Evolutionary conservation across 1,284 basidiomycete species (phyloP).

Genomic region (Apiotrichum akiyoshidainum): DNA sequence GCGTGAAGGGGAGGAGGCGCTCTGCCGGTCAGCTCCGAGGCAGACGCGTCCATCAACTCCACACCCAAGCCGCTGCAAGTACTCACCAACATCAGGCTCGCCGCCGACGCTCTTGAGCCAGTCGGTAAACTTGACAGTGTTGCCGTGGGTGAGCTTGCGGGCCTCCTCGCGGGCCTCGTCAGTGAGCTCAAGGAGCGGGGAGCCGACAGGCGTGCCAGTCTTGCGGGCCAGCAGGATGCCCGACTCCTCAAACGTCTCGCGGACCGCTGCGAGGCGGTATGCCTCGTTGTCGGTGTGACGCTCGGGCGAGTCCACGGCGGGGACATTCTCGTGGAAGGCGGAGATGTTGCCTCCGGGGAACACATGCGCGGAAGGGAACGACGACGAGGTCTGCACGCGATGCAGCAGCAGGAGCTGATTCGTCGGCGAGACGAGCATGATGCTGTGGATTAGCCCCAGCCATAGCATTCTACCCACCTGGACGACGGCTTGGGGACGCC

Average conservation of each 20-base stretch:
- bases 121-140: slow-evolving; percentile 15
- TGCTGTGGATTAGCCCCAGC: background rate
- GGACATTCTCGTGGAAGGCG: slow-evolving; percentile 14
- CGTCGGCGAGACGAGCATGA: slow-evolving; percentile 14
- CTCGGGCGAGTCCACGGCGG: background rate
- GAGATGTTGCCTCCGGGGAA: slow-evolving; percentile 15
- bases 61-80: too few relatives aligned
- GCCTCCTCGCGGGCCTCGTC: slow-evolving; percentile 5
- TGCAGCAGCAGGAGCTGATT: slow-evolving; percentile 17
- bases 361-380: slow-evolving; percentile 13
- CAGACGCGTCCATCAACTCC: background rate
- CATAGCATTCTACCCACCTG: background rate
- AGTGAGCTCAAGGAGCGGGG: slow-evolving; percentile 9
- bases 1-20: slow-evolving; percentile 20
- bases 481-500: slow-evolving; percentile 2
- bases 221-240: slow-evolving; percentile 19
- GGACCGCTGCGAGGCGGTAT: slow-evolving; percentile 18
- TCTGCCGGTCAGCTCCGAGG: slow-evolving; percentile 4
- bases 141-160: slow-evolving; percentile 15
- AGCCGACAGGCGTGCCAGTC: background rate
- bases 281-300: slow-evolving; percentile 14
- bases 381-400: slow-evolving; percentile 9
- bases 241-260: slow-evolving; percentile 23
- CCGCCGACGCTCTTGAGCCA: slow-evolving; percentile 14
- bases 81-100: slow-evolving; percentile 12